Evolutionary conservation across 208 protist genomes (phyloP).

Genomic region (Herpetomonas muscarum): DNA sequence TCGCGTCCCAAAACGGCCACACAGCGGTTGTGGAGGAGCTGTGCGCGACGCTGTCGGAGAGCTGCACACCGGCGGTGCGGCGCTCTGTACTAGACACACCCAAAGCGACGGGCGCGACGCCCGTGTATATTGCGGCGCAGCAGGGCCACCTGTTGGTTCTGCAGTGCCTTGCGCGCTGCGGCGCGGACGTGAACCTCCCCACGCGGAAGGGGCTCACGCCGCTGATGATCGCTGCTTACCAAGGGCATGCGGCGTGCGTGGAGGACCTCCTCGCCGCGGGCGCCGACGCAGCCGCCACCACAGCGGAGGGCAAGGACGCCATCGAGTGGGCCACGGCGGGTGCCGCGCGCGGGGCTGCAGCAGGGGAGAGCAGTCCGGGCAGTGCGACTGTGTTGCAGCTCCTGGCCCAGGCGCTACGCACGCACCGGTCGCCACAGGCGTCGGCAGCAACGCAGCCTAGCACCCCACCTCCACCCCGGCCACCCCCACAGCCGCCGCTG

Average conservation of each 20-base stretch:
- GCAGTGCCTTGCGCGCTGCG: constrained; percentile 8
- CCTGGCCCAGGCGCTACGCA: not conserved
- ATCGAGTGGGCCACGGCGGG: constrained; percentile 23
- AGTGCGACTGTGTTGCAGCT: not conserved
- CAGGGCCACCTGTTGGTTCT: constrained; percentile 13
- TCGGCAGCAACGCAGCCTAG: too few relatives aligned
- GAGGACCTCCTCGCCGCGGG: constrained; percentile 12
- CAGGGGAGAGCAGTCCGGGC: not conserved
- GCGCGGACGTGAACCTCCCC: constrained; percentile 1
- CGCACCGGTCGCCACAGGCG: not conserved
- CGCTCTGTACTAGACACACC: not conserved
- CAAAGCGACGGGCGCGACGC: constrained; percentile 16
- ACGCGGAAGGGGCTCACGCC: constrained; percentile 27
- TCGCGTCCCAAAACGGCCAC: constrained; percentile 30
- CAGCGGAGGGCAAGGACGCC: constrained; percentile 12
- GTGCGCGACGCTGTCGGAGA: constrained; percentile 1
- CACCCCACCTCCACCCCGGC: too few relatives aligned
- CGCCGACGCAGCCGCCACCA: constrained; percentile 11
- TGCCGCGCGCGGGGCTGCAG: constrained; percentile 5
- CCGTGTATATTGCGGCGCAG: constrained; percentile 26
- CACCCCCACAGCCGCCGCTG: too few relatives aligned
- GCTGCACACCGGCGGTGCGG: constrained; percentile 18
- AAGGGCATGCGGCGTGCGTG: constrained; percentile 18
- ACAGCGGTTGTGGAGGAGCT: not conserved
- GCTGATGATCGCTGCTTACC: constrained; percentile 36